phyloP scores from a whole-genome alignment of 768 basidiomycete genomes.

The Leucosporidium scottii region DNA sequence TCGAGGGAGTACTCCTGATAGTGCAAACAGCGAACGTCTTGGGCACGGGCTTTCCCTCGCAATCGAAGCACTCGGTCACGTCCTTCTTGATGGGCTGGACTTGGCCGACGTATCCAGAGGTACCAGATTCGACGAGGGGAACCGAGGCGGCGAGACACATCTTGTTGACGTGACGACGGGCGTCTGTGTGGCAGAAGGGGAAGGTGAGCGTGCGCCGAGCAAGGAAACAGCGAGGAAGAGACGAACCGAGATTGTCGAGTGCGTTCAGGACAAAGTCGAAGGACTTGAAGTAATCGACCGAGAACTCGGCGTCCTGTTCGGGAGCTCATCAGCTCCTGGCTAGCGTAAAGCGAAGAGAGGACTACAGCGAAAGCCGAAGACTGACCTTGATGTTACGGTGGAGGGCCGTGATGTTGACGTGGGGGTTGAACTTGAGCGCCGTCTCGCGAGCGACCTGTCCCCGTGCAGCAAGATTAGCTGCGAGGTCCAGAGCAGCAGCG shows the following conservation, averaged over 20 bases:
- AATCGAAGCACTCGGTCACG: slow-evolving; percentile 89
- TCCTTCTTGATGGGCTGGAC: slow-evolving; percentile 96
- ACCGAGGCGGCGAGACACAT: slow-evolving; percentile 92
- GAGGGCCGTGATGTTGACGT: slow-evolving; percentile 76
- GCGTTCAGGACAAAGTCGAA: slow-evolving; percentile 95
- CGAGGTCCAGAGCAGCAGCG: background rate
- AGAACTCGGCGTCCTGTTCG: slow-evolving; percentile 48
- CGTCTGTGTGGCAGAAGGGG: slow-evolving; percentile 52
- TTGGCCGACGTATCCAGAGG: slow-evolving; percentile 93
- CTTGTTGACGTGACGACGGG: slow-evolving; percentile 88
- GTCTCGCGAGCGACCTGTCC: slow-evolving; percentile 71
- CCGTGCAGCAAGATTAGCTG: background rate
- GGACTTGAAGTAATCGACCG: slow-evolving; percentile 77
- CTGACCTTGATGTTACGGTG: slow-evolving; percentile 95
- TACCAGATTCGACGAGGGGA: slow-evolving; percentile 91
- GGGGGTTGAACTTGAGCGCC: slow-evolving; percentile 76
- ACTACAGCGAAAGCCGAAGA: background rate
- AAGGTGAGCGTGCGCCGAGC: background rate
- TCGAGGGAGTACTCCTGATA: slow-evolving; percentile 90
- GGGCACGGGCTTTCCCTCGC: slow-evolving; percentile 67
- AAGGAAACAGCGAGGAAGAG: background rate
- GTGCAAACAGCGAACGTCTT: slow-evolving; percentile 97
- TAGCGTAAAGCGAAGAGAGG: background rate
- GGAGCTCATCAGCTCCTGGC: background rate
- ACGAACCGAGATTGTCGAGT: slow-evolving; percentile 84